A percentile compares a stretch with the other conserved stretches of the same genome.
Evolutionary conservation across 257 asterid genomes (phyloP).

Genomic region (Dorcoceras hygrometricum): DNA sequence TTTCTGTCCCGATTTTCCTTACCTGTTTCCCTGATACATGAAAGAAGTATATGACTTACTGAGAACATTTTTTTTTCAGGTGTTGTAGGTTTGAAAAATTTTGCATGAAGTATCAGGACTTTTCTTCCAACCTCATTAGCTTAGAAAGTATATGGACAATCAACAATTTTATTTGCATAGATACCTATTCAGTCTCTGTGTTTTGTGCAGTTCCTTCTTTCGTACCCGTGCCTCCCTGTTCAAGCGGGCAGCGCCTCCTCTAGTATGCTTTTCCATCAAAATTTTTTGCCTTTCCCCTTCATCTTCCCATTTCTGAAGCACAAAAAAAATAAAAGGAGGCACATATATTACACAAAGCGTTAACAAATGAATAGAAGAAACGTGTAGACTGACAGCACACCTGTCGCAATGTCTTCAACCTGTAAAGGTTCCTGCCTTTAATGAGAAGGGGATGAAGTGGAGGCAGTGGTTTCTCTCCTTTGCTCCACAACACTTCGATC

Average conservation of each 20-base stretch:
- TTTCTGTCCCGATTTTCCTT: conserved; percentile 19
- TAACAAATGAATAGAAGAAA: conserved; percentile 10
- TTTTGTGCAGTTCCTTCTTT: conserved; percentile 44
- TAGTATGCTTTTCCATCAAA: conserved; percentile 68
- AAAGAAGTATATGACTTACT: conserved; percentile 12
- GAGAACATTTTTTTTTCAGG: conserved; percentile 3
- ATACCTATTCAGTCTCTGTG: conserved; percentile 49
- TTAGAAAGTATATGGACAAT: no score
- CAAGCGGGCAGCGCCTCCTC: conserved; percentile 77
- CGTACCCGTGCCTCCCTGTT: conserved; percentile 59
- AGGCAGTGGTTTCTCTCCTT: conserved; percentile 74
- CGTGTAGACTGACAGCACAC: conserved; percentile 29
- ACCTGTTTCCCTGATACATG: conserved; percentile 30
- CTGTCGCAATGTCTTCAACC: conserved; percentile 81
- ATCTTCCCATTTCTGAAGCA: conserved; percentile 62
- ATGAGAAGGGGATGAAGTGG: conserved; percentile 89
- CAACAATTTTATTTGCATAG: no score
- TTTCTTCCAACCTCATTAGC: no score
- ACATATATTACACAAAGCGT: background rate
- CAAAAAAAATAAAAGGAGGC: background rate
- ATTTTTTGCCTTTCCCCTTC: conserved; percentile 66
- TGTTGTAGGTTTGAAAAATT: background rate
- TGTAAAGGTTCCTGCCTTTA: conserved; percentile 90
- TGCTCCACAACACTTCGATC: conserved; percentile 96
- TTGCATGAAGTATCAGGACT: no score